phyloP scores from a whole-genome alignment of 495 filamentous ascomycete genomes.

The Penicillium canescens region DNA sequence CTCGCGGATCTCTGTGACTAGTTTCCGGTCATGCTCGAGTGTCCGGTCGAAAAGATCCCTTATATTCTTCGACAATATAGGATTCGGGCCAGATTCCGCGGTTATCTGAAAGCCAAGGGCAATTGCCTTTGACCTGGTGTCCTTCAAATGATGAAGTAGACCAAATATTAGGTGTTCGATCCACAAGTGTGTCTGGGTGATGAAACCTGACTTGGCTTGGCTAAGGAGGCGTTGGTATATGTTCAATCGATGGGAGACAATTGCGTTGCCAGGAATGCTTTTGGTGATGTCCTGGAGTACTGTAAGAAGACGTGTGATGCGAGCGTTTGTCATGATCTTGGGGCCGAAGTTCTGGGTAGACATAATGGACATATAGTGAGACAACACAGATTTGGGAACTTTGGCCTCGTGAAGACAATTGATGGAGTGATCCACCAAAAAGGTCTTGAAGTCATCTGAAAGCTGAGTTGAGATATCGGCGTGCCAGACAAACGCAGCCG shows the following conservation, averaged over 20 bases:
- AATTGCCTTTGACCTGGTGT: slow-evolving; percentile 74
- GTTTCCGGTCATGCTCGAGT: slow-evolving; percentile 57
- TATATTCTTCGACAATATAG: slow-evolving; percentile 60
- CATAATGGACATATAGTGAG: slow-evolving; percentile 75
- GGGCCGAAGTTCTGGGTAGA: slow-evolving; percentile 73
- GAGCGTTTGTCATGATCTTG: slow-evolving; percentile 69
- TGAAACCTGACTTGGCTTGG: slow-evolving; percentile 69
- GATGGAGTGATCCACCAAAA: slow-evolving; percentile 78
- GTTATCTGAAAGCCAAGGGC: slow-evolving; percentile 67
- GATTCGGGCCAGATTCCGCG: slow-evolving; percentile 62
- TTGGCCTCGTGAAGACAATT: slow-evolving; percentile 61
- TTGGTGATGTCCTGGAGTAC: slow-evolving; percentile 71
- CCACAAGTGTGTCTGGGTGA: slow-evolving; percentile 58
- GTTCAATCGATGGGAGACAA: slow-evolving; percentile 68
- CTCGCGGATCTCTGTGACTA: slow-evolving; percentile 61
- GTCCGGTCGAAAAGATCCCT: slow-evolving; percentile 63
- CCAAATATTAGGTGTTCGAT: slow-evolving; percentile 77
- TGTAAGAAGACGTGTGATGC: slow-evolving; percentile 65
- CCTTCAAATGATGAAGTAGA: slow-evolving; percentile 74
- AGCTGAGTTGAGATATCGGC: slow-evolving; percentile 62
- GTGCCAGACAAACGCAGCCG: slow-evolving; percentile 70
- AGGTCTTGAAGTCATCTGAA: slow-evolving; percentile 73
- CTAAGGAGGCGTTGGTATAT: slow-evolving; percentile 74
- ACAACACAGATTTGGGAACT: slow-evolving; percentile 73
- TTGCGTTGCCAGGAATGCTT: slow-evolving; percentile 72